Percentiles rank a stretch among this genome's conserved stretches.
These are phyloP conservation scores for Cladosporium sphaerospermum DNA, from an alignment of 2,329 filamentous ascomycete species.

Conservation along the genomic window DNA sequence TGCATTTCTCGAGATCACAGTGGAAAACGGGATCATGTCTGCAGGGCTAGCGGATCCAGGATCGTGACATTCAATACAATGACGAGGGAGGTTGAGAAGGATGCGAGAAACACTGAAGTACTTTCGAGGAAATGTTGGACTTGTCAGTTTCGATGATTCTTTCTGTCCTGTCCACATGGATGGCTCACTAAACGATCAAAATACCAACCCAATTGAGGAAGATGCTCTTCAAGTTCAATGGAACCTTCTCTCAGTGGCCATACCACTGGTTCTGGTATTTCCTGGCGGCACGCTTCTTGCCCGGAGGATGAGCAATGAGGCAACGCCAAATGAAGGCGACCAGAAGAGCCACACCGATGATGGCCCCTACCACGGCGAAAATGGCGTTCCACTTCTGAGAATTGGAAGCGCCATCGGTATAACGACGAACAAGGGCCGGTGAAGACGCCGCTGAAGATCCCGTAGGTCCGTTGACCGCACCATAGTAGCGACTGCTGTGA, in stretches of 20 bases:
- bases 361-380: neutral
- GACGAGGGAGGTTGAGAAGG: no score
- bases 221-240: neutral
- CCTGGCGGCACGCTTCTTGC: neutral
- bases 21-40: no score
- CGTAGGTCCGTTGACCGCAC: neutral
- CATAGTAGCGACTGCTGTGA: conserved; percentile 9
- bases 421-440: neutral
- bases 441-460: neutral
- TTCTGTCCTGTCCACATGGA: no score
- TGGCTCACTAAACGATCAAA: no score
- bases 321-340: conserved; percentile 1
- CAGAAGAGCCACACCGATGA: neutral
- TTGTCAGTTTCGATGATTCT: no score
- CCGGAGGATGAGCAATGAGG: neutral
- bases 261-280: neutral
- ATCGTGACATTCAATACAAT: no score
- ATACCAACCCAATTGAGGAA: neutral
- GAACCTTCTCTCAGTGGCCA: neutral
- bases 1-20: neutral
- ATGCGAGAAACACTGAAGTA: no score
- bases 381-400: neutral
- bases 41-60: no score
- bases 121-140: no score
- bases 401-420: neutral